A percentile compares a stretch with the other conserved stretches of the same genome.
Conservation (phyloP, 1,284 basidiomycete species). For the Kalmanozyma brasiliensis region DNA sequence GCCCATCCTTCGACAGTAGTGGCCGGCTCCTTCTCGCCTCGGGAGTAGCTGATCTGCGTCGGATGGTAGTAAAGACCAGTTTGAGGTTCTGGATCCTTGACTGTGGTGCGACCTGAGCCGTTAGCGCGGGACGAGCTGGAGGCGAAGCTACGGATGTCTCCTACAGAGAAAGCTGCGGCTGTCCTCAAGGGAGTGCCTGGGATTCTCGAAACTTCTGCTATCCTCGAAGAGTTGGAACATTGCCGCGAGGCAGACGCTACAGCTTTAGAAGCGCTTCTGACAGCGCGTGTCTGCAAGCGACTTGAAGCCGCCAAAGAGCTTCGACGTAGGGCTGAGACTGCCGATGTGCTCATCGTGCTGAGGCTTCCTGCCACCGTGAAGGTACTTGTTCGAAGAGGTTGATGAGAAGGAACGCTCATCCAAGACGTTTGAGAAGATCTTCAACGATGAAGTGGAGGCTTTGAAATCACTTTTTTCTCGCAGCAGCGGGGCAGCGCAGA, state of each 20-base stretch:
- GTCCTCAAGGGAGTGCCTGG: too few species aligned
- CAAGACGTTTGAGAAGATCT: background rate
- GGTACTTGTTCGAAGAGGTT: background rate
- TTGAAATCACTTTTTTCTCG: conserved; percentile 12
- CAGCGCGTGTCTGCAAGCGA: background rate
- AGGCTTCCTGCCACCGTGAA: background rate
- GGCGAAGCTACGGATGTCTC: too few species aligned
- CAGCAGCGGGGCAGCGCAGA: background rate
- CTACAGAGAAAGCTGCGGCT: too few species aligned
- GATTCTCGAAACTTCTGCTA: too few species aligned
- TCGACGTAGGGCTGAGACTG: background rate
- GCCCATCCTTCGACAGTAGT: conserved; percentile 44
- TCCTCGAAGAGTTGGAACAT: background rate
- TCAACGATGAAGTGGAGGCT: conserved; percentile 32
- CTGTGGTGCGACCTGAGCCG: conserved; percentile 23
- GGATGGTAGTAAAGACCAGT: conserved; percentile 58
- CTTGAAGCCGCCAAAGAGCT: background rate
- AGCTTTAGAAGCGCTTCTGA: background rate
- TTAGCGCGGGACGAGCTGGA: conserved; percentile 7
- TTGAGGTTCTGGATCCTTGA: conserved; percentile 43
- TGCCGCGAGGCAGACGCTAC: background rate
- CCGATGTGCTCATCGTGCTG: background rate
- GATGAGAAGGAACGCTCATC: background rate
- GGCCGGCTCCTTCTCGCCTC: conserved; percentile 10
- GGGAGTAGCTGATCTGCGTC: conserved; percentile 33